Percentiles rank a stretch among this genome's conserved stretches.
phyloP scores from a whole-genome alignment of 805 yeast genomes.

The Candida endomychidarum region DNA sequence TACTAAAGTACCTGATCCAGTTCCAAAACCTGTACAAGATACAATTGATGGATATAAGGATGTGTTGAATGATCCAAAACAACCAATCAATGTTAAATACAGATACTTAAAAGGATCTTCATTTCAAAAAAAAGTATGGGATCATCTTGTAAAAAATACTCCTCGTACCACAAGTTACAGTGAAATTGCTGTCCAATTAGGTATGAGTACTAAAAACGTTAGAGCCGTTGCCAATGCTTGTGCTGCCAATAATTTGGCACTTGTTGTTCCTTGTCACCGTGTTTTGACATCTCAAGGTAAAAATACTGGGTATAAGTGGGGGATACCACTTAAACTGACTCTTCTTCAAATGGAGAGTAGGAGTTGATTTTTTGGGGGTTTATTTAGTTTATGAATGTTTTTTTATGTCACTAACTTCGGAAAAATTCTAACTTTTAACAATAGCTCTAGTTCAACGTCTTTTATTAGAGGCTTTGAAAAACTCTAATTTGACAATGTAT shows the following conservation, averaged over 20 bases:
- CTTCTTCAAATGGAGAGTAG: constrained; percentile 2
- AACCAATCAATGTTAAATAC: constrained; percentile 7
- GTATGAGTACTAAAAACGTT: constrained; percentile 24
- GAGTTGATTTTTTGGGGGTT: too few relatives aligned
- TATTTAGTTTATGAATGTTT: too few relatives aligned
- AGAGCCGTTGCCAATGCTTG: constrained; percentile 44
- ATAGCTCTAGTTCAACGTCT: too few relatives aligned
- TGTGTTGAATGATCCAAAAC: constrained; percentile 15
- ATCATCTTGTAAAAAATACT: constrained; percentile 22
- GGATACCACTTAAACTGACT: constrained; percentile 28
- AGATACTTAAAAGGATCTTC: constrained; percentile 36
- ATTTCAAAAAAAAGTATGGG: constrained; percentile 41
- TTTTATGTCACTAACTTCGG: too few relatives aligned
- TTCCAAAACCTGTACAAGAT: background rate
- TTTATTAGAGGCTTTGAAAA: too few relatives aligned
- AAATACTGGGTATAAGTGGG: constrained; percentile 42
- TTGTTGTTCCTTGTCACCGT: constrained; percentile 46
- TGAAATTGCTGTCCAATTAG: constrained; percentile 29
- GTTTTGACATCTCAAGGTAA: constrained; percentile 30
- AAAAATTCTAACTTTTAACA: too few relatives aligned
- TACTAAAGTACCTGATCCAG: constrained; percentile 10
- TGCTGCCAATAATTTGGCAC: constrained; percentile 38
- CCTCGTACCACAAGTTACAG: constrained; percentile 28
- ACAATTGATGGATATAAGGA: constrained; percentile 14
- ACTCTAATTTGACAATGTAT: too few relatives aligned